These are phyloP conservation scores for Trichaptum fuscoviolaceum DNA, from an alignment of 768 basidiomycete genomes.

Conservation along the genomic window DNA sequence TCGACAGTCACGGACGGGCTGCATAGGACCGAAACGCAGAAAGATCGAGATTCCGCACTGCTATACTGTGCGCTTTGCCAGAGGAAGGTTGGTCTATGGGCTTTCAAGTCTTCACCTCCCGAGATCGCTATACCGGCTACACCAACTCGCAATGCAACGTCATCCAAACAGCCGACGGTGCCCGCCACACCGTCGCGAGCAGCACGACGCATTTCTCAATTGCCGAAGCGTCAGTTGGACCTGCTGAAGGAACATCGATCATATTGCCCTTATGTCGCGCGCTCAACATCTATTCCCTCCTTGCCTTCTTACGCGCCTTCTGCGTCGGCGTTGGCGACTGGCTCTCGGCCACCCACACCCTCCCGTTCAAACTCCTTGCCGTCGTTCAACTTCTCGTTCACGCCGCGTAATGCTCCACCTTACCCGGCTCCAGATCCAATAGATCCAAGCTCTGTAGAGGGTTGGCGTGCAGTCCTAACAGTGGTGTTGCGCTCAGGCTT, in stretches of 20 bases:
- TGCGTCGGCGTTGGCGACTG: conserved; percentile 10
- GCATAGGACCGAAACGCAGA: neutral
- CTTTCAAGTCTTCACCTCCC: conserved; percentile 33
- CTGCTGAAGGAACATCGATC: conserved; percentile 77
- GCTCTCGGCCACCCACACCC: conserved; percentile 15
- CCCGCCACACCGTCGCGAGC: conserved; percentile 8
- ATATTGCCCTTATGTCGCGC: conserved; percentile 80
- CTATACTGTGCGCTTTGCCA: conserved; percentile 69
- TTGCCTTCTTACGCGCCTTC: conserved; percentile 28
- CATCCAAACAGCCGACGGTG: conserved; percentile 13
- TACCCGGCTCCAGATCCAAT: conserved; percentile 13
- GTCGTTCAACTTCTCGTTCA: conserved; percentile 24
- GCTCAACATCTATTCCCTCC: conserved; percentile 60
- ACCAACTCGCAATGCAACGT: conserved; percentile 9
- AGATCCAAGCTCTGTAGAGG: conserved; percentile 43
- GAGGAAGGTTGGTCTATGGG: conserved; percentile 77
- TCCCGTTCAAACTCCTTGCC: conserved; percentile 21
- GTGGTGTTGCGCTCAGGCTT: conserved; percentile 63
- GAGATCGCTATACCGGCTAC: conserved; percentile 10
- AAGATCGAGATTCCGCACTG: conserved; percentile 41
- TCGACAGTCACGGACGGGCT: conserved; percentile 1
- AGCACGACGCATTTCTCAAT: conserved; percentile 25
- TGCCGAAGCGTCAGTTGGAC: conserved; percentile 52
- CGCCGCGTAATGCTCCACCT: conserved; percentile 26
- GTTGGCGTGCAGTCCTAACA: conserved; percentile 76